Evolutionary conservation across 768 basidiomycete genomes (phyloP), one percentile per base, ranked within the genome.

Genomic region (Boletus sensibilis): DNA sequence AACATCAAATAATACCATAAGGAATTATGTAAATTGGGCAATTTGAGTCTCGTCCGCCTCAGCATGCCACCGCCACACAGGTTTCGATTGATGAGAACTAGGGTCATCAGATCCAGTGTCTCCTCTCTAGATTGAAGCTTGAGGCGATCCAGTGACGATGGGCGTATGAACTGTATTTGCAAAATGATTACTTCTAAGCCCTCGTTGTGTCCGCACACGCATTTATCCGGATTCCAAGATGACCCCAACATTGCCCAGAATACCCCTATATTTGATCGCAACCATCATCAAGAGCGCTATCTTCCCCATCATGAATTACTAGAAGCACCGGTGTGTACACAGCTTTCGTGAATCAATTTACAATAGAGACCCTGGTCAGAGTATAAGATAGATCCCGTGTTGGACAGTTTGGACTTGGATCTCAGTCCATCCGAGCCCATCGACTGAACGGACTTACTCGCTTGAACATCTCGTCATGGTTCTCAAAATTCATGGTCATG

Each of bases 401-500:
- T 5, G 35, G 23, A 25, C 14, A 9, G 21, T 27, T 14, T 21
- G 39, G 5, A 11, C n/a, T n/a, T n/a, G 20, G 10, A 4, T 14
- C 18, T 3, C 34, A 38, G 5, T 42, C 29, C 41, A 16, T 42
- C 44, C 23, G 1, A 39, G n/a, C 38, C 25, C 52, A 14, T 33
- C 44, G 1, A 40, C 31, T n/a, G 12, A 49, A 49, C 42, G 11
- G 1, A 4, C 23, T 39, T 47, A 25, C 52, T 39, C 33, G 23
- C 20, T 31, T 21, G 18, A 23, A 4, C 31, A 31, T 9, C 29
- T 35, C 16, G 23, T 43, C 40, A 81, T 81, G 79, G 74, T 75
- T 29, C 61, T 81, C 57, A 79, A 77, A 59, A 74, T 82, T 14
- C 74, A 78, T 51, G 79, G 78, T 12, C 61, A 56, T n/a, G 47